Evolutionary conservation across 331 rosid species (phyloP), one percentile per base, ranked within the genome.

Genomic region (Phaseolus coccineus): DNA sequence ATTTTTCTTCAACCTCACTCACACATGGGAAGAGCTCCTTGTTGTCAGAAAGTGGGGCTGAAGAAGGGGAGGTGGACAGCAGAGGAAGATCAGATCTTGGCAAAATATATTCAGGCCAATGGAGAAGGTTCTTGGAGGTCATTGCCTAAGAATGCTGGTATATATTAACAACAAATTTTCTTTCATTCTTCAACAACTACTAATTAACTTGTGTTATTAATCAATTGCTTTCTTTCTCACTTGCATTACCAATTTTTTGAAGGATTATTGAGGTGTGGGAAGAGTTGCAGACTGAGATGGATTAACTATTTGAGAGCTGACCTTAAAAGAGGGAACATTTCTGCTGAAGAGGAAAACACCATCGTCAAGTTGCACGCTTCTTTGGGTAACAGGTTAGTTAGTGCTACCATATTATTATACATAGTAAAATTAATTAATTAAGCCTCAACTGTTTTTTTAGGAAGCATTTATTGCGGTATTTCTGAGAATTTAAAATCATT

Each of bases 81-180:
- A 0, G 97, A 95, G 66, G 99, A 95, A 53, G 99, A 95, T 74
- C 81, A 89, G 64, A 84, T 84, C 33, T 79, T 95, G 83, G 76
- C 25, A 2, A 85, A 85, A 19, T 91, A 93, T 64, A 91, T 95
- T 81, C 90, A 73, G 24, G 85, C 79, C 33, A 91, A 93, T 69
- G 99, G 99, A 2, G 97, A 93, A 90, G 99, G 99, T 13, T 91
- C 94, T 0, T 95, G 99, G 99, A 95, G 99, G 71, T 87, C 97
- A n/a, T 77, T 95, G 81, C 98, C 99, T 48, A 88, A 87, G 30
- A 95, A 87, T 90, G 99, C 99, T 59, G 99, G 98, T 94, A 80
- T 6, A 19, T 19, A 19, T 19, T 19, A 19, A 19, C 22, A 19
- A 19, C 22, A 19, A 19, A 19, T 19, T 19, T 19, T 19, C 25